A percentile compares a stretch with the other conserved stretches of the same genome.
Evolutionary conservation across 1,284 basidiomycete species (phyloP).

Genomic region (Boletellus deceptivus): DNA sequence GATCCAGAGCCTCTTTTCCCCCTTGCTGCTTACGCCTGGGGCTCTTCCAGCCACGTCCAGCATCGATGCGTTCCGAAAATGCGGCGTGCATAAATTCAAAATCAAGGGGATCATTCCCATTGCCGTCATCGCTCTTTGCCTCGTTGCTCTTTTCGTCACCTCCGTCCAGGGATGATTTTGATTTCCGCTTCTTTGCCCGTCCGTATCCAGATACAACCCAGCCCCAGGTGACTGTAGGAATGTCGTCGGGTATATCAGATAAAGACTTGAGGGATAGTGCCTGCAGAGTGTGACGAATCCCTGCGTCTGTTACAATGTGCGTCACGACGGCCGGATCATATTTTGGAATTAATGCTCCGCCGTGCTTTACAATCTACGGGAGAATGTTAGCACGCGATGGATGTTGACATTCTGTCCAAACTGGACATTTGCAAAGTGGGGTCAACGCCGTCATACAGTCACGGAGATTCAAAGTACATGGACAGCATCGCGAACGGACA

Average conservation of each 20-base stretch:
- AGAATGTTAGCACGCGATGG: not conserved
- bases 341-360: conserved; percentile 52
- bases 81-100: conserved; percentile 46
- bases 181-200: conserved; percentile 8
- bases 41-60: conserved; percentile 32
- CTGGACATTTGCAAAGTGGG: no score
- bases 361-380: conserved; percentile 53
- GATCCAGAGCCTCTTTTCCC: not conserved
- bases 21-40: conserved; percentile 1
- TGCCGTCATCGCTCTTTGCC: conserved; percentile 1
- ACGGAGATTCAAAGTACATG: no score
- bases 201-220: conserved; percentile 46
- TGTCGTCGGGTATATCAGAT: conserved; percentile 54
- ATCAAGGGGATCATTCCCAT: conserved; percentile 24
- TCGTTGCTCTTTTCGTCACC: not conserved
- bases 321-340: conserved; percentile 57
- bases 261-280: conserved; percentile 45
- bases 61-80: conserved; percentile 47
- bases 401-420: no score
- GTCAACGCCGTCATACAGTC: no score
- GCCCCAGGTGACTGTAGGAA: conserved; percentile 61
- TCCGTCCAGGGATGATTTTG: not conserved
- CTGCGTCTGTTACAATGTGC: conserved; percentile 58
- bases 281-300: conserved; percentile 36
- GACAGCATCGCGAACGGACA: not conserved